These are phyloP conservation scores for Syzygium jambos DNA, from an alignment of 345 rosid genomes.

Conservation along the genomic window DNA sequence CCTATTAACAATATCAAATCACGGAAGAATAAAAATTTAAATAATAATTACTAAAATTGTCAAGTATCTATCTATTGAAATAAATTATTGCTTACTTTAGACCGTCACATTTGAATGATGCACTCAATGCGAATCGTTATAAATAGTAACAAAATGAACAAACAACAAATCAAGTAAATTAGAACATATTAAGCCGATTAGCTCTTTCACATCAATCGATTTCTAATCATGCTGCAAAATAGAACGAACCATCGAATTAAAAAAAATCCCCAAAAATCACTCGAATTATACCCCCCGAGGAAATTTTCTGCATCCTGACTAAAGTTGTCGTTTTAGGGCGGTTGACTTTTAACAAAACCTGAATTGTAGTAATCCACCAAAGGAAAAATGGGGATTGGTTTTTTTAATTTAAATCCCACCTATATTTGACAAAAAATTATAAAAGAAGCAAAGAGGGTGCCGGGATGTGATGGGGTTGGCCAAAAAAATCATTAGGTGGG, in stretches of 20 bases:
- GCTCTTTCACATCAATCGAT: neutral
- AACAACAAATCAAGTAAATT: neutral
- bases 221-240: neutral
- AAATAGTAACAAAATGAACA: too few species aligned
- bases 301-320: neutral
- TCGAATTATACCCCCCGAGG: neutral
- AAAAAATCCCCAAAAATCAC: neutral
- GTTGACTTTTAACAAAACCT: neutral
- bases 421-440: neutral
- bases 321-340: slow-evolving; percentile 3
- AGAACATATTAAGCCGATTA: neutral
- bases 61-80: neutral
- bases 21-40: neutral
- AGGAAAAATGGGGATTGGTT: neutral
- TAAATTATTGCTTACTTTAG: neutral
- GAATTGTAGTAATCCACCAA: neutral
- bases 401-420: neutral
- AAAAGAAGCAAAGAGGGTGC: neutral
- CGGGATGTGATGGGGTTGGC: neutral
- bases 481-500: slow-evolving; percentile 4
- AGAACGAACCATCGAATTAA: neutral
- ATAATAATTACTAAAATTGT: neutral
- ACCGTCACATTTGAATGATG: too few species aligned
- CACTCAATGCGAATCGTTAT: too few species aligned
- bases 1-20: accelerated